phyloP scores from a whole-genome alignment of 2,329 filamentous ascomycete species.

The Fusarium sp. region DNA sequence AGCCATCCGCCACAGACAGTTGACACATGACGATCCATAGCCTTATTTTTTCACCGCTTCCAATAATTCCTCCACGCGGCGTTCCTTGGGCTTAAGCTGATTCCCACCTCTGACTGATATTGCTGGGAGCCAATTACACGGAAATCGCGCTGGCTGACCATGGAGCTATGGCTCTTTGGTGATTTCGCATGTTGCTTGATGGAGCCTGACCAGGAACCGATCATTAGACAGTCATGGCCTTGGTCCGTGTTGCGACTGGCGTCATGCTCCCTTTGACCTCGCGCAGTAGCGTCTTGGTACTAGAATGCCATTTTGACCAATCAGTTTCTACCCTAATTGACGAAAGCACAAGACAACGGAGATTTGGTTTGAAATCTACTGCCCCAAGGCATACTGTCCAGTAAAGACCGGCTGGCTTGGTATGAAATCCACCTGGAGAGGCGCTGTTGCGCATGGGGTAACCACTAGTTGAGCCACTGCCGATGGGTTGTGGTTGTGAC shows the following conservation, averaged over 20 bases:
- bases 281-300: conserved; percentile 24
- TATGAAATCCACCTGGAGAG: conserved; percentile 30
- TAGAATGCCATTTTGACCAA: conserved; percentile 21
- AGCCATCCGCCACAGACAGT: conserved; percentile 32
- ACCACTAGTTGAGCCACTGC: conserved; percentile 30
- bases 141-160: conserved; percentile 23
- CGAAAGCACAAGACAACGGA: conserved; percentile 6
- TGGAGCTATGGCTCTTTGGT: conserved; percentile 19
- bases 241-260: conserved; percentile 30
- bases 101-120: conserved; percentile 27
- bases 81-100: conserved; percentile 24
- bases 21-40: conserved; percentile 41
- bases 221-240: conserved; percentile 16
- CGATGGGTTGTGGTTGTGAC: conserved; percentile 18
- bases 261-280: conserved; percentile 26
- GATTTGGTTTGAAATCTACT: conserved; percentile 9
- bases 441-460: conserved; percentile 28
- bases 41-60: conserved; percentile 44
- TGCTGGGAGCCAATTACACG: conserved; percentile 19
- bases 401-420: conserved; percentile 21
- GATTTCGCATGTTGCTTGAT: conserved; percentile 18
- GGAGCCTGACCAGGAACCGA: conserved; percentile 30
- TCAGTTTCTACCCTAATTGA: conserved; percentile 14
- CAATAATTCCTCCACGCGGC: conserved; percentile 17
- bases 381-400: background rate